A percentile compares a stretch with the other conserved stretches of the same genome.
These are phyloP conservation scores for Diaporthe aspalathi DNA, from an alignment of 2,329 filamentous ascomycete genomes.

Conservation along the genomic window DNA sequence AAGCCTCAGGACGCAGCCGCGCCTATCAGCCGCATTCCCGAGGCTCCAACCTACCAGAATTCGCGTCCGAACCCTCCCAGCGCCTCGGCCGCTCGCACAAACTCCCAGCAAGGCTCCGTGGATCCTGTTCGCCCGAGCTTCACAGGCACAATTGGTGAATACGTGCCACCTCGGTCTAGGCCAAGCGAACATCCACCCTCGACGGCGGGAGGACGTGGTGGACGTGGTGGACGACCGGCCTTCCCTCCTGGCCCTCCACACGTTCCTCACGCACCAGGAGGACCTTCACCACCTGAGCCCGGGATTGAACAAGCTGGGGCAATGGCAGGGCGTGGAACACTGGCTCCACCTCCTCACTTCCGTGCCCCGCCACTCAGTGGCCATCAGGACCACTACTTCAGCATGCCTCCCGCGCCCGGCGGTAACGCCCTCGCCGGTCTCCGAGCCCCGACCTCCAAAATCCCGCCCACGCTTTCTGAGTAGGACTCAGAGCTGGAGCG, in stretches of 20 bases:
- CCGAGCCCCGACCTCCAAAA: neutral
- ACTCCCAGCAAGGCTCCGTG: neutral
- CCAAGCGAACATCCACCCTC: neutral
- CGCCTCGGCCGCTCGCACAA: neutral
- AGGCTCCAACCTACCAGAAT: neutral
- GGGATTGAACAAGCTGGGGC: too few relatives aligned
- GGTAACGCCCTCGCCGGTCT: neutral
- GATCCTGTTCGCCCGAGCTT: neutral
- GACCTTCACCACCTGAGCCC: neutral
- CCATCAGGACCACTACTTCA: neutral
- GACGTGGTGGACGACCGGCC: neutral
- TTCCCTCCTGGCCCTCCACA: neutral
- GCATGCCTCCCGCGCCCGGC: neutral
- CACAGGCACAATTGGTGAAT: neutral
- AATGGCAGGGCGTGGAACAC: neutral
- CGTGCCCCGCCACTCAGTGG: neutral
- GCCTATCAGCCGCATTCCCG: neutral
- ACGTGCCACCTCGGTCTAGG: neutral
- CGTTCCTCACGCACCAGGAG: neutral
- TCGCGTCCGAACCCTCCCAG: neutral
- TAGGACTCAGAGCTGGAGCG: slow-evolving; percentile 8
- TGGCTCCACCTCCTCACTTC: neutral
- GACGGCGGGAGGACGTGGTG: neutral
- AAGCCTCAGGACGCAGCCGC: neutral
- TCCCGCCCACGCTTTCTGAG: neutral